Conservation (phyloP, 768 basidiomycete species). For the Amanita exitialis region DNA sequence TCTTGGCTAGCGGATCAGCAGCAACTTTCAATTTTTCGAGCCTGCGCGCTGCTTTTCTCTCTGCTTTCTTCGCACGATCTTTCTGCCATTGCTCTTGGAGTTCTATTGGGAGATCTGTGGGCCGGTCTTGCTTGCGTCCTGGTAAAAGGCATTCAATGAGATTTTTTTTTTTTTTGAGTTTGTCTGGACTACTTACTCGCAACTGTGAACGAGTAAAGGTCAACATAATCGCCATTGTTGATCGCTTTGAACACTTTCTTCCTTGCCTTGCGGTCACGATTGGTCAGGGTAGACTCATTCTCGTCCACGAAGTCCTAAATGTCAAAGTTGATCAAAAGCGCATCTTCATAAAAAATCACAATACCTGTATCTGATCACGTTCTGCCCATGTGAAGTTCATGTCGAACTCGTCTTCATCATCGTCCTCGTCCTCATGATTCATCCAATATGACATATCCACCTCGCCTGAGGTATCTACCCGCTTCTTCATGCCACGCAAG, state of each 20-base stretch:
- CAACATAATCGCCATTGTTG: conserved; percentile 42
- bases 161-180: neutral
- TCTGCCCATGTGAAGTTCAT: conserved; percentile 28
- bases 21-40: conserved; percentile 44
- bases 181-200: conserved; percentile 34
- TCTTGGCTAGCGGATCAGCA: conserved; percentile 50
- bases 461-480: conserved; percentile 15
- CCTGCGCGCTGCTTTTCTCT: conserved; percentile 53
- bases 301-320: conserved; percentile 52
- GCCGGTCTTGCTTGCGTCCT: conserved; percentile 42
- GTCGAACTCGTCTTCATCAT: conserved; percentile 13
- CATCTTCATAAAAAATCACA: conserved; percentile 6
- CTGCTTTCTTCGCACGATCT: conserved; percentile 80
- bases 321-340: neutral
- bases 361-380: conserved; percentile 42
- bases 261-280: conserved; percentile 34
- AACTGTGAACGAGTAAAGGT: conserved; percentile 28
- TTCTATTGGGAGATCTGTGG: conserved; percentile 40
- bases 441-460: conserved; percentile 20
- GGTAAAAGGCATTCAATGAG: conserved; percentile 1
- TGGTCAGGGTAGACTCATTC: conserved; percentile 36
- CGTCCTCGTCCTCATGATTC: conserved; percentile 23
- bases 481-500: conserved; percentile 21
- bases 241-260: conserved; percentile 55
- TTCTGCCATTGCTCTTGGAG: conserved; percentile 66